Base-by-base conservation (phyloP, 75 land plant species). In the Cryptomeria japonica region DNA sequence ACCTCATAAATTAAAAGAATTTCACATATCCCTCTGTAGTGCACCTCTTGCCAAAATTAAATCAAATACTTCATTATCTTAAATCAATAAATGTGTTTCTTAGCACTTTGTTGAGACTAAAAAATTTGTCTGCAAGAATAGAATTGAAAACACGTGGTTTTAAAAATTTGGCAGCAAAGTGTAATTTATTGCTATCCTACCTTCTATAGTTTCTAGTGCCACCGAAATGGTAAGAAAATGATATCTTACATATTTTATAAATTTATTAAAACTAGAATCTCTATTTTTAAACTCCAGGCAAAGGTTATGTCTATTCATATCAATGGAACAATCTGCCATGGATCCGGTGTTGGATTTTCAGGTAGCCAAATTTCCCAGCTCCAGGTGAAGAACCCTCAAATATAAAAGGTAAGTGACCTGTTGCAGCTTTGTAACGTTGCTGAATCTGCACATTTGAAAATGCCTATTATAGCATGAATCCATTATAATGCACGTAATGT, bases 341-440 rank as follows among this genome's bases (percentile, higher is more conserved):
- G 64, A 72, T 61, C 22, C 91, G 90, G 37, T 90, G 93, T 51
- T 92, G 92, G 12, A 97, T 86, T 88, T 87, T 93, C 53, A 97
- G 91, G 85, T 92, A 92, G 31, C 99, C 98, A 93, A 97, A 97
- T 61, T 91, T 95, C 36, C 97, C 98, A 68, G 99, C 98, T 88
- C 98, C 98, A 18, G 97, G 97, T 1, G 98, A 97, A 15, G 99
- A 97, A 31, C 99, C 99, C 85, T 97, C 98, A 85, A 97, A 95
- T 49, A 97, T 84, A 88, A 87, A 92, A 25, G 99, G 99, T 85
- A 91, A 76, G 89, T 93, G 95, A 36, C 99, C 98, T 64, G 98
- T 97, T 39, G 99, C 95, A 80, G 53, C 91, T 87, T 95, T 93
- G 92, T 97, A 97, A 46, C 90, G 93, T 82, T 93, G 92, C 80